Base-by-base conservation (phyloP, 352 stramenopile genomes). In the Phytopythium cucurbitacearum region DNA sequence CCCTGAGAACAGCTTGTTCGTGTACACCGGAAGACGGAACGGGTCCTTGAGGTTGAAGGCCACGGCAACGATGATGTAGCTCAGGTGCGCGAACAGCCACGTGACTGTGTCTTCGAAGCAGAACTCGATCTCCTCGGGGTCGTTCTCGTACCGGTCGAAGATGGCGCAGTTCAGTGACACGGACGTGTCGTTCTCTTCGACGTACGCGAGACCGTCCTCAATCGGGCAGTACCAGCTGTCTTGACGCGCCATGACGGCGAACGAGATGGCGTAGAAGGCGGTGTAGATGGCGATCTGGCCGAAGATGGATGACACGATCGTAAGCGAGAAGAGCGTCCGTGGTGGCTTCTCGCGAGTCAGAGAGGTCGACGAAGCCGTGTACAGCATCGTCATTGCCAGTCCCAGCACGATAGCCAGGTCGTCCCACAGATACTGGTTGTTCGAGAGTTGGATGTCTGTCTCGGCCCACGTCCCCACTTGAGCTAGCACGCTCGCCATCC, bases 341-440 rank as follows among this genome's bases (percentile, higher is more conserved):
- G 76, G 66, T 1, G 71, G 76, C 5, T 64, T 62, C 36, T 74
- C 60, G 28, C 51, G 56, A 7, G 67, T 70, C 28, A 87, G 54
- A 13, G 57, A 55, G 1, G 0, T 44, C 1, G 73, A 80, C 9
- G 73, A 57, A 0, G 35, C 62, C 6, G 73, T 85, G 55, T 79
- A 76, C 9, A 88, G 51, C 77, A 88, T 88, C 13, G 60, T 51
- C 45, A 84, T 72, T 3, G 73, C 73, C 16, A 87, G 52, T 2
- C 57, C 69, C 2, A 87, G 52, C 13, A 85, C 71, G 36, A 85
- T 73, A 0, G 57, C 62, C 2, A 87, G 15, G 48, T 87, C 76
- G 40, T 87, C 76, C 66, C 69, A 85, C 0, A 84, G 42, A 51
- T 75, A 83, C 54, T 87, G 76, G 46, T 79, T 85, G 57, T 87